Base-by-base conservation (phyloP, 176 grass and related monocot species). In the Oryza nivara region DNA sequence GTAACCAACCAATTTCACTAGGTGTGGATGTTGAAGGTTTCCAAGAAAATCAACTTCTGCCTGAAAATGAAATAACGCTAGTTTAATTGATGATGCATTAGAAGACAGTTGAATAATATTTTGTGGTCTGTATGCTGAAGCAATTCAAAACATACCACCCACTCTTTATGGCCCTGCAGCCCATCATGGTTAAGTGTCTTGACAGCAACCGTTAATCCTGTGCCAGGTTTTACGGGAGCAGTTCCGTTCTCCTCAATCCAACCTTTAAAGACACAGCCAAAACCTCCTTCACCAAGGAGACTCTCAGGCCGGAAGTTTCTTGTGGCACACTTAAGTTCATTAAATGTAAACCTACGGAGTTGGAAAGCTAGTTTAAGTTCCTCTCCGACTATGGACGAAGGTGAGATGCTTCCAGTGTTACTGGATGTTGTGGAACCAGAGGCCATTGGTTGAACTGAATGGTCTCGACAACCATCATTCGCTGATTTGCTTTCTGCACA, bases 181-280 rank as follows among this genome's bases (percentile, higher is more conserved):
- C 97, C 97, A 86, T 99, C 97, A 91, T 99, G 97, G 74, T 99
- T 99, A 65, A 99, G 97, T 26, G 93, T 99, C 78, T 99, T 99
- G 19, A 99, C 97, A 74, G 97, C 97, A 74, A 99, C 90, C 76
- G 97, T 99, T 74, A 99, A 83, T 74, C 97, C 97, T 75, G 97
- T 99, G 43, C 97, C 97, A 26, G 97, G 93, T 75, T 99, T 99
- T 32, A 99, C 94, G 13, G 97, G 93, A 82, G 97, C 93, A 68
- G 97, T 99, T 90, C 97, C 97, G 64, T 99, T 99, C 86, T 96
- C 97, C 72, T 99, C 92, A 70, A 99, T 96, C 97, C 97, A 99
- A 14, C 97, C 97, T 89, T 99, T 99, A 75, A 99, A 99, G 26
- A 99, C 97, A 86, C 97, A 99, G 19, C 97, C 97, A 75, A 99